These are phyloP conservation scores for Recurvomyces mirabilis DNA, from an alignment of 495 filamentous ascomycete genomes.

Conservation along the genomic window DNA sequence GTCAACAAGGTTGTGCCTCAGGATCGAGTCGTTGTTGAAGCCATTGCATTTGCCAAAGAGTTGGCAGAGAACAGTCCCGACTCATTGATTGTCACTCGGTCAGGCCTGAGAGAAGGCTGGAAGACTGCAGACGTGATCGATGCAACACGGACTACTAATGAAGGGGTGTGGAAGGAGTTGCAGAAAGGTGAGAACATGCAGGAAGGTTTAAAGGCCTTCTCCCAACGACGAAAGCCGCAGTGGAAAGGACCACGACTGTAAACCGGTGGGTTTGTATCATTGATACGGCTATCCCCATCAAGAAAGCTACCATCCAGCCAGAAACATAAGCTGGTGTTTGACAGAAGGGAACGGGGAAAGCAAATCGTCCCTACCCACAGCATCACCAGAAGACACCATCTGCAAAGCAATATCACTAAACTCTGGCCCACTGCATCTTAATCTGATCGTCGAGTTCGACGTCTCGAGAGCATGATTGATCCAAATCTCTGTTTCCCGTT, in stretches of 20 bases:
- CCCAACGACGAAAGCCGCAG: slow-evolving; percentile 59
- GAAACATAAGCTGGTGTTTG: no score
- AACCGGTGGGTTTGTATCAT: no score
- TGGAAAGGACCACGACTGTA: slow-evolving; percentile 68
- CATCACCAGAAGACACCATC: no score
- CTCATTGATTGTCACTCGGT: slow-evolving; percentile 52
- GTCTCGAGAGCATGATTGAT: no score
- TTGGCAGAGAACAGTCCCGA: slow-evolving; percentile 60
- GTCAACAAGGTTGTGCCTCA: slow-evolving; percentile 50
- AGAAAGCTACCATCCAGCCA: no score
- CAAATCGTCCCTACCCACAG: no score
- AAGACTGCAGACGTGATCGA: slow-evolving; percentile 54
- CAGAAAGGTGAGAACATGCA: slow-evolving; percentile 59
- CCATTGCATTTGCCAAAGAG: slow-evolving; percentile 34
- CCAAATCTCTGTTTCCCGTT: no score
- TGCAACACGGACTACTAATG: slow-evolving; percentile 45
- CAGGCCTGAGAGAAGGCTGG: slow-evolving; percentile 57
- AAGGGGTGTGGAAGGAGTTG: slow-evolving; percentile 48
- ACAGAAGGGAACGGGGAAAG: no score
- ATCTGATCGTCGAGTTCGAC: no score
- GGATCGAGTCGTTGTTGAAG: slow-evolving; percentile 27
- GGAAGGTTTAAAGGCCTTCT: slow-evolving; percentile 70
- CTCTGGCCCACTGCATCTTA: no score
- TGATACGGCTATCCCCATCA: no score
- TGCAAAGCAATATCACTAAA: no score